A percentile compares a stretch with the other conserved stretches of the same genome.
These are phyloP conservation scores for Tolypocladium tropicale DNA, from an alignment of 2,329 filamentous ascomycete species.

Conservation along the genomic window DNA sequence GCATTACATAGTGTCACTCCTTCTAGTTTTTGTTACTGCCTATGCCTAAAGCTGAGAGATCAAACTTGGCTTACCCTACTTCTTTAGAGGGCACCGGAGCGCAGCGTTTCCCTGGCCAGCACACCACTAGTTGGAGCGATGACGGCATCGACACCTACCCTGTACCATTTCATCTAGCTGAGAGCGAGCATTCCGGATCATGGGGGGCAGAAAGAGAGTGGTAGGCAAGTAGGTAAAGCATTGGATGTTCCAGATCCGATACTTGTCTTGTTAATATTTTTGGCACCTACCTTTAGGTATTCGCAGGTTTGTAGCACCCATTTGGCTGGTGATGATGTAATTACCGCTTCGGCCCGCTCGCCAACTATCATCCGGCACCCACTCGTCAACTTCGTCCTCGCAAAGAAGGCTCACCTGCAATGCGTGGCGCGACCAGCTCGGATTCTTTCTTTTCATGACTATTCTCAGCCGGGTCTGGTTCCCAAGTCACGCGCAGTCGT, in stretches of 20 bases:
- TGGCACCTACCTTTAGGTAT: too few species aligned
- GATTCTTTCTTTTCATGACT: neutral
- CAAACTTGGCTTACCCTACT: neutral
- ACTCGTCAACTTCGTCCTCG: too few species aligned
- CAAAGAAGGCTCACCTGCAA: too few species aligned
- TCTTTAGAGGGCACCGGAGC: neutral
- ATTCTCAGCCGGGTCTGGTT: neutral
- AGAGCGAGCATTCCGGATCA: neutral
- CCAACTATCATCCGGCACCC: neutral
- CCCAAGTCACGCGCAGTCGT: slow-evolving; percentile 1
- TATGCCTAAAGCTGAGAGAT: neutral
- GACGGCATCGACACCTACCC: neutral
- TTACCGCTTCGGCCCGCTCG: neutral
- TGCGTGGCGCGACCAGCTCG: neutral
- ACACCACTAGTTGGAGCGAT: neutral
- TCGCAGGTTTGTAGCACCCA: neutral
- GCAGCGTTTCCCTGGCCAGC: too few species aligned
- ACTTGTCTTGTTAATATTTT: too few species aligned
- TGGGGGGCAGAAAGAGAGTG: too few species aligned
- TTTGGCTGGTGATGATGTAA: neutral
- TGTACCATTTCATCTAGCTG: neutral
- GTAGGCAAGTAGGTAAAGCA: too few species aligned
- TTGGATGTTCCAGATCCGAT: too few species aligned
- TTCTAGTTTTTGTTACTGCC: neutral
- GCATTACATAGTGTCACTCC: too few species aligned